phyloP scores from a whole-genome alignment of 1,284 basidiomycete species.

The Microbotryomycetes sp. region DNA sequence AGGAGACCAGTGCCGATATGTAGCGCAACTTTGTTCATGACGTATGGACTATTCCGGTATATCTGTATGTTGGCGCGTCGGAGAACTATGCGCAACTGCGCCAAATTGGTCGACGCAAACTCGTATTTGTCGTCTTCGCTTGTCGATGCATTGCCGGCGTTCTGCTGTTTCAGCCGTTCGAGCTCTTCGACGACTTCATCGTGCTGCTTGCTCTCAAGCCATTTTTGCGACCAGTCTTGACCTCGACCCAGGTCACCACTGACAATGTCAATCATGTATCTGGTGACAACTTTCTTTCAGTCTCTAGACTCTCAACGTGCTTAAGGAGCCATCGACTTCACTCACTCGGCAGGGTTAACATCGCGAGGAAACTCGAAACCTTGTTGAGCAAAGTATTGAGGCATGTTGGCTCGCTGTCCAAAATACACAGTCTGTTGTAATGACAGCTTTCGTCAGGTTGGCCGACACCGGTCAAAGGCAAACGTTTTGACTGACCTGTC shows the following conservation, averaged over 20 bases:
- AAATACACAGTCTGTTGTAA: slow-evolving; percentile 30
- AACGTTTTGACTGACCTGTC: too few relatives aligned
- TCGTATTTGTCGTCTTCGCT: slow-evolving; percentile 38
- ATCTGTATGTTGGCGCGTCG: slow-evolving; percentile 3
- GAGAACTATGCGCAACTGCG: slow-evolving; percentile 22
- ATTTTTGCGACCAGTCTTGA: slow-evolving; percentile 17
- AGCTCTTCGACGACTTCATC: slow-evolving; percentile 19
- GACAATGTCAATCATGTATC: slow-evolving; percentile 2
- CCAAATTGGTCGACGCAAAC: slow-evolving; percentile 39
- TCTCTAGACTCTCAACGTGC: too few relatives aligned
- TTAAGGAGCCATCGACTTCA: too few relatives aligned
- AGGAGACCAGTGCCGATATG: slow-evolving; percentile 40
- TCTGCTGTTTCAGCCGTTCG: slow-evolving; percentile 11
- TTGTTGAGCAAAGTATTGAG: not conserved
- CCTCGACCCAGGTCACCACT: not conserved
- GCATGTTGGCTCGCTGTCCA: slow-evolving; percentile 24
- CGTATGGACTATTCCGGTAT: slow-evolving; percentile 42
- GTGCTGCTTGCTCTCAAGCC: slow-evolving; percentile 16
- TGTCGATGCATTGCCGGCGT: slow-evolving; percentile 34
- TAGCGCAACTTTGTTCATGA: slow-evolving; percentile 41
- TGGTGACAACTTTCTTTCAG: too few relatives aligned
- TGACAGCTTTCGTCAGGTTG: slow-evolving; percentile 25
- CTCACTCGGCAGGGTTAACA: not conserved
- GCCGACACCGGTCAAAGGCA: too few relatives aligned
- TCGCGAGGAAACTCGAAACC: not conserved